These are phyloP conservation scores for Triticum monococcum DNA, from an alignment of 176 grass and related monocot genomes.

Conservation along the genomic window DNA sequence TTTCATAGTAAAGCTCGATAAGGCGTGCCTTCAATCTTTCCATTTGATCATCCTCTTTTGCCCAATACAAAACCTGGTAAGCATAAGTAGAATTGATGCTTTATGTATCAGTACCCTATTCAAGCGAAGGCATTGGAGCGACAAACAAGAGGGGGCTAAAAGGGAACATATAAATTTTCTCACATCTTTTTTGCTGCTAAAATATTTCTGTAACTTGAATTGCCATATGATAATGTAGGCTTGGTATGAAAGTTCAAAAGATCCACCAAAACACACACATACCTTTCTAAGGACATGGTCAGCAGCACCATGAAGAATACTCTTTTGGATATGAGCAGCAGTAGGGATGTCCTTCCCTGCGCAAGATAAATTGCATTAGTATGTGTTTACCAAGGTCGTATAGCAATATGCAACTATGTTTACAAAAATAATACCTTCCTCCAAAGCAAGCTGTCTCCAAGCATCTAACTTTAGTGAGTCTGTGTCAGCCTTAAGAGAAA, in stretches of 20 bases:
- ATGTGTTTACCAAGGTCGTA: slow-evolving; percentile 6
- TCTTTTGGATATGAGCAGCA: slow-evolving; percentile 48
- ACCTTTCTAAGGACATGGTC: slow-evolving; percentile 94
- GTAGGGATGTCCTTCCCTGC: slow-evolving; percentile 74
- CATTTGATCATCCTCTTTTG: slow-evolving; percentile 71
- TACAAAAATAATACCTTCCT: slow-evolving; percentile 64
- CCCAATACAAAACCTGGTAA: slow-evolving; percentile 80
- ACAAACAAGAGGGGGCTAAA: neutral
- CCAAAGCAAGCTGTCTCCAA: slow-evolving; percentile 94
- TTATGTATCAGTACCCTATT: neutral
- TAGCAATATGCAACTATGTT: slow-evolving; percentile 1
- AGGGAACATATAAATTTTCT: neutral
- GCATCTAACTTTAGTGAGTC: slow-evolving; percentile 76
- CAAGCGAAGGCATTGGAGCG: neutral
- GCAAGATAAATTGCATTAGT: slow-evolving; percentile 20
- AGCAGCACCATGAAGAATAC: slow-evolving; percentile 77
- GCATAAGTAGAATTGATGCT: slow-evolving; percentile 5
- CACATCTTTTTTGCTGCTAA: neutral
- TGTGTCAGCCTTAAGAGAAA: slow-evolving; percentile 70
- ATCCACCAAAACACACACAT: neutral
- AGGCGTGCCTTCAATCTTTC: slow-evolving; percentile 82
- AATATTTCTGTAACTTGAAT: neutral
- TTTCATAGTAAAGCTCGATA: slow-evolving; percentile 77
- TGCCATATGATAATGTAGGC: neutral
- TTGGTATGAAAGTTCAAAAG: neutral